A percentile compares a stretch with the other conserved stretches of the same genome.
Conservation (phyloP, 164 flowering plant genomes). For the Aristolochia contorta region DNA sequence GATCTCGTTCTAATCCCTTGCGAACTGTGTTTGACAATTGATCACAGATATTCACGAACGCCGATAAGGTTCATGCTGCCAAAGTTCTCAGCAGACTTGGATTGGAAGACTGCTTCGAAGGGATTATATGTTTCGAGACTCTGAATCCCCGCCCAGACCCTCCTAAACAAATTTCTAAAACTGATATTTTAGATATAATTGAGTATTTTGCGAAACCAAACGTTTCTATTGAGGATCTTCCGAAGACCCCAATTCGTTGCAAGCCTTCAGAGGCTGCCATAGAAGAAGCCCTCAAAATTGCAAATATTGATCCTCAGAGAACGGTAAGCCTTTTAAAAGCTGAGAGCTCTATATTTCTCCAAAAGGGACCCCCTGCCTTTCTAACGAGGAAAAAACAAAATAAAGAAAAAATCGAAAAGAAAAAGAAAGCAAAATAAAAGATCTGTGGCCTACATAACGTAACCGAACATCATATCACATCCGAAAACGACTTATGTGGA, state of each 20-base stretch:
- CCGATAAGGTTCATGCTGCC: conserved; percentile 61
- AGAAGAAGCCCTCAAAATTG: conserved; percentile 56
- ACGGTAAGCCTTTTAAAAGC: conserved; percentile 43
- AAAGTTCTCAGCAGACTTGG: conserved; percentile 62
- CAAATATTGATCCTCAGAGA: conserved; percentile 53
- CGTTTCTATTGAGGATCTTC: conserved; percentile 25
- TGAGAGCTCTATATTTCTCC: neutral
- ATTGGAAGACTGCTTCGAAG: conserved; percentile 82
- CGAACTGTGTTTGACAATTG: neutral
- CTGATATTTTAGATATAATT: conserved; percentile 25
- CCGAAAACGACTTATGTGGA: too few species aligned
- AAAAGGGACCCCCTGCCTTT: neutral
- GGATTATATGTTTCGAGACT: conserved; percentile 76
- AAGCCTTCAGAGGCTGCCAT: conserved; percentile 65
- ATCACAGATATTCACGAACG: conserved; percentile 71
- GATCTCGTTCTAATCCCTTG: conserved; percentile 3
- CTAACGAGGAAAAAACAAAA: too few species aligned
- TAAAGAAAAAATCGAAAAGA: too few species aligned
- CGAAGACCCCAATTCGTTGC: conserved; percentile 67
- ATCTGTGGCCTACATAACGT: too few species aligned
- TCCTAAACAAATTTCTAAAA: conserved; percentile 3
- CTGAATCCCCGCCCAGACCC: conserved; percentile 33
- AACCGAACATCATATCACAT: too few species aligned
- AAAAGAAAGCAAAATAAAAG: too few species aligned
- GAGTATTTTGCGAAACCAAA: conserved; percentile 21